These are phyloP conservation scores for Jacaranda copaia DNA, from an alignment of 257 asterid genomes.

Conservation along the genomic window DNA sequence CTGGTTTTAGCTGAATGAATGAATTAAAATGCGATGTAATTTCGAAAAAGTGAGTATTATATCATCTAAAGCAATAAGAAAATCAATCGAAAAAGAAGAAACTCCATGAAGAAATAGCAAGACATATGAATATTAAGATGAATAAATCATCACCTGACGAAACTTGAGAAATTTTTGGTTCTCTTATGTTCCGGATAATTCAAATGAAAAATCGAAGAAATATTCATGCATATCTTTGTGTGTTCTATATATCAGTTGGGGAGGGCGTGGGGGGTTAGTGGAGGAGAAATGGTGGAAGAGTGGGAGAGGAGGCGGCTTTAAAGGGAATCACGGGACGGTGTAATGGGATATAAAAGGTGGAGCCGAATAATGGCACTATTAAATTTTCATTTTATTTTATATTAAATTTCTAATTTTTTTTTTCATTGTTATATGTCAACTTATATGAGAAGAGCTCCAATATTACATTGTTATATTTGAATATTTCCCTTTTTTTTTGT, in stretches of 20 bases:
- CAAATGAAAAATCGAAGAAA: slow-evolving; percentile 9
- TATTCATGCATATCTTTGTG: background rate
- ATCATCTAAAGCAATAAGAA: background rate
- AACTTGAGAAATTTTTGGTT: slow-evolving; percentile 9
- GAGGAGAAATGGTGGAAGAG: slow-evolving; percentile 35
- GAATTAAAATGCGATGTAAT: background rate
- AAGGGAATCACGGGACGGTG: slow-evolving; percentile 41
- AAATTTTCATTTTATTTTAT: too few species aligned
- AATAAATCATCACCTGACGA: slow-evolving; percentile 32
- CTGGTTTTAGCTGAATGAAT: background rate
- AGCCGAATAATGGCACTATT: too few species aligned
- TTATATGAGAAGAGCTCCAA: too few species aligned
- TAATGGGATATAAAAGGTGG: too few species aligned
- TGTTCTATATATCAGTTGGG: background rate
- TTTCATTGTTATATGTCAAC: too few species aligned
- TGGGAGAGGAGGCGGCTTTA: slow-evolving; percentile 42
- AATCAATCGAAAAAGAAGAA: background rate
- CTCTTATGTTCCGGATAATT: slow-evolving; percentile 3
- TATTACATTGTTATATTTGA: too few species aligned
- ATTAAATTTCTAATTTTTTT: too few species aligned
- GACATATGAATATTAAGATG: background rate
- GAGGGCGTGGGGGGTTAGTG: slow-evolving; percentile 11
- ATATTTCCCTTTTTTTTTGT: too few species aligned
- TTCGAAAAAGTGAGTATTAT: background rate
- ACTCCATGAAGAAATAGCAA: background rate